Conservation (phyloP, 495 filamentous ascomycete genomes). For the Annulohypoxylon maeteangense region DNA sequence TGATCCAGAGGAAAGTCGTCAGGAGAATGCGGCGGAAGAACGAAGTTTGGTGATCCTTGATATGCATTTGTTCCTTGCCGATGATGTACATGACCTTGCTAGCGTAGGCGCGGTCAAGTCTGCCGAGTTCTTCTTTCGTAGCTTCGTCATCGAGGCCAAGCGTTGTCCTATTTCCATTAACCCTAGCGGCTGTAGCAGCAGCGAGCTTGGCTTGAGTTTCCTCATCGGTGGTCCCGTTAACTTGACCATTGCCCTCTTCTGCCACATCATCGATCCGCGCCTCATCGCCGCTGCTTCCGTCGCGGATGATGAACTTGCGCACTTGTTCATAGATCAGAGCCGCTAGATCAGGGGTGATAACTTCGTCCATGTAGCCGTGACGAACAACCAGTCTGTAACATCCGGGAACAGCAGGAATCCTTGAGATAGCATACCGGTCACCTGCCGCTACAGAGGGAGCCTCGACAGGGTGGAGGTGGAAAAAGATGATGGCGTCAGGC, state of each 20-base stretch:
- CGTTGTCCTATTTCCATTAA: slow-evolving; percentile 18
- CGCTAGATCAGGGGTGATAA: slow-evolving; percentile 71
- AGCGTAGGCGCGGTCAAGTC: slow-evolving; percentile 67
- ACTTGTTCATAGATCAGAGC: slow-evolving; percentile 69
- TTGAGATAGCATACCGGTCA: slow-evolving; percentile 55
- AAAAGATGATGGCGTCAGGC: slow-evolving; percentile 69
- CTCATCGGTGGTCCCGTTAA: not conserved
- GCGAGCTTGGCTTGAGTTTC: slow-evolving; percentile 7
- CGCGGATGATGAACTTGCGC: slow-evolving; percentile 60
- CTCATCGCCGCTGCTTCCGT: slow-evolving; percentile 37
- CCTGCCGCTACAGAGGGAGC: slow-evolving; percentile 58
- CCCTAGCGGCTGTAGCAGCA: not conserved
- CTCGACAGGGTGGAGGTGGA: slow-evolving; percentile 69
- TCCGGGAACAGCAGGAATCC: slow-evolving; percentile 59
- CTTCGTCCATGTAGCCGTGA: slow-evolving; percentile 75
- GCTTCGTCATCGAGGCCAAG: slow-evolving; percentile 51
- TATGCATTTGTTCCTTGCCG: slow-evolving; percentile 76
- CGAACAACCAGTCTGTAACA: slow-evolving; percentile 74
- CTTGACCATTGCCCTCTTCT: not conserved
- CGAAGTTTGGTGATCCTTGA: slow-evolving; percentile 56
- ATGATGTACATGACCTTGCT: slow-evolving; percentile 74
- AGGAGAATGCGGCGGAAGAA: slow-evolving; percentile 61
- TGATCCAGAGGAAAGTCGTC: slow-evolving; percentile 70
- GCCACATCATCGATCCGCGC: slow-evolving; percentile 20
- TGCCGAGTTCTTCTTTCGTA: slow-evolving; percentile 56